Conservation (phyloP, 73 alveolate species). For the Diophrys sp. region DNA sequence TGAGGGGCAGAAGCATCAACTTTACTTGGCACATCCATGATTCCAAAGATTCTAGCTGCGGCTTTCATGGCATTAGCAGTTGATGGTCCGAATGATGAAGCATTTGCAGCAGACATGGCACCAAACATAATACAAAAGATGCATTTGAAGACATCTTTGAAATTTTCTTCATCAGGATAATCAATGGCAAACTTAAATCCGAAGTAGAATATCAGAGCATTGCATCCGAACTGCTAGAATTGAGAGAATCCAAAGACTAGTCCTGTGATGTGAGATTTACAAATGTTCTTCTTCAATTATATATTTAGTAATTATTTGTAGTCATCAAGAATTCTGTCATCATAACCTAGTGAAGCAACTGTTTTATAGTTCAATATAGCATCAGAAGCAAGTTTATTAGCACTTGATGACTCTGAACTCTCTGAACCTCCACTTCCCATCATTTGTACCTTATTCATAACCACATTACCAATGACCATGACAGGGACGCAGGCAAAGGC, state of each 20-base stretch:
- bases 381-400: constrained; percentile 27
- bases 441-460: no score
- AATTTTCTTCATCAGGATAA: no score
- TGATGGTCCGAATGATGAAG: constrained; percentile 40
- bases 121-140: constrained; percentile 62
- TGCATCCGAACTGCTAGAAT: constrained; percentile 31
- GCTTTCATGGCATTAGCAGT: constrained; percentile 36
- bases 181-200: no score
- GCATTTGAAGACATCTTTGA: no score
- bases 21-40: constrained; percentile 29
- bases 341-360: constrained; percentile 68
- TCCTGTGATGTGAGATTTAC: constrained; percentile 67
- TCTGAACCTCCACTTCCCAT: no score
- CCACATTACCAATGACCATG: no score
- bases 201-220: constrained; percentile 20
- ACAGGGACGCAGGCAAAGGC: constrained; percentile 63
- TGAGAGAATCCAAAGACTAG: no score
- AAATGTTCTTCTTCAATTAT: constrained; percentile 30
- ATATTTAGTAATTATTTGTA: constrained; percentile 37
- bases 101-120: constrained; percentile 43
- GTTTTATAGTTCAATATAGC: constrained; percentile 25
- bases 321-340: constrained; percentile 58
- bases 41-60: constrained; percentile 24
- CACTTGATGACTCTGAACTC: no score
- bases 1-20: constrained; percentile 18